A percentile compares a stretch with the other conserved stretches of the same genome.
Conservation (phyloP, 139 green algal species). For the Microglena sp. region DNA sequence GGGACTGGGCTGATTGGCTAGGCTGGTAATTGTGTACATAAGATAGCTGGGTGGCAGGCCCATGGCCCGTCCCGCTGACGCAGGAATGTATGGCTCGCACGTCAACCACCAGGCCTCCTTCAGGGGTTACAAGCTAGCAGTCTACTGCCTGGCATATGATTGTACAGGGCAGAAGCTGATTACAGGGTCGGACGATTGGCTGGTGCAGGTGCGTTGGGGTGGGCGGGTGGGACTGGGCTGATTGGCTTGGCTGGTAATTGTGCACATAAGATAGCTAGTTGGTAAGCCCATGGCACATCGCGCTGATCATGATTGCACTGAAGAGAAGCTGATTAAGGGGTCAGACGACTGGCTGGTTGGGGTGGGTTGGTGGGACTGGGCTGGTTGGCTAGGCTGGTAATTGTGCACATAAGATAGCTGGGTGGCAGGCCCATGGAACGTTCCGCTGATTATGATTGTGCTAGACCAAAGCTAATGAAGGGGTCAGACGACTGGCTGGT, state of each 20-base stretch:
- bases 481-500: conserved; percentile 73
- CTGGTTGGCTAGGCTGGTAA: background rate
- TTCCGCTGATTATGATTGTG: conserved; percentile 50
- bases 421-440: conserved; percentile 65
- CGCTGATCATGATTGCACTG: no score
- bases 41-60: background rate
- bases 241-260: no score
- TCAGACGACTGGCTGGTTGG: no score
- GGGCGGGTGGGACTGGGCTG: no score
- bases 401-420: conserved; percentile 16
- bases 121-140: conserved; percentile 53
- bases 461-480: conserved; percentile 49
- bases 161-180: conserved; percentile 38
- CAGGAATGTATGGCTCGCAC: background rate
- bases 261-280: conserved; percentile 1
- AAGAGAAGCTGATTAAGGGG: no score
- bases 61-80: background rate
- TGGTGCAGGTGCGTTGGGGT: conserved; percentile 74
- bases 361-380: no score
- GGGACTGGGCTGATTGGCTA: no score
- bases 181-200: conserved; percentile 71
- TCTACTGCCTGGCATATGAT: conserved; percentile 69
- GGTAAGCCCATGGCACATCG: background rate
- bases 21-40: no score
- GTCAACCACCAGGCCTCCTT: conserved; percentile 25